These are phyloP conservation scores for Tuber brumale DNA, from an alignment of 495 filamentous ascomycete species.

Conservation along the genomic window DNA sequence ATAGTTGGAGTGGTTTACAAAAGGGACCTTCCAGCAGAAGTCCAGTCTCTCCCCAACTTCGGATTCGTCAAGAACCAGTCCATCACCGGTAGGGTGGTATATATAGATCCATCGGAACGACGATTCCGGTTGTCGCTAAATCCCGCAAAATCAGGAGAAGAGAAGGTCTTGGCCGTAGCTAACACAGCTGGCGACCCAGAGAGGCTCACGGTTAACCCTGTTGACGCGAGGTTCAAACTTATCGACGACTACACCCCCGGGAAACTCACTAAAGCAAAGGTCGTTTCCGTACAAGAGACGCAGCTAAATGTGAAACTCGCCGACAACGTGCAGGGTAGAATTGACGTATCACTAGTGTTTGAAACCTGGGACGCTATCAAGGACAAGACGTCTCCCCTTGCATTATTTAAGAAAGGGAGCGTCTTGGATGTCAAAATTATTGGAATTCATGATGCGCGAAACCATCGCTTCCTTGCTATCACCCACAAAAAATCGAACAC, in stretches of 20 bases:
- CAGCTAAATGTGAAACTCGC: slow-evolving; percentile 87
- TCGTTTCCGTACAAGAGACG: slow-evolving; percentile 74
- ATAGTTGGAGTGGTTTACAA: slow-evolving; percentile 72
- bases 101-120: slow-evolving; percentile 53
- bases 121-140: slow-evolving; percentile 61
- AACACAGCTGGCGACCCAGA: slow-evolving; percentile 17
- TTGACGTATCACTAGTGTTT: slow-evolving; percentile 84
- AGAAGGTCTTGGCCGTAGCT: slow-evolving; percentile 42
- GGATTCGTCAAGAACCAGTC: slow-evolving; percentile 67
- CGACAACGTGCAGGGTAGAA: slow-evolving; percentile 81
- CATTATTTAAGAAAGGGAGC: slow-evolving; percentile 62
- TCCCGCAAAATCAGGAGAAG: slow-evolving; percentile 33
- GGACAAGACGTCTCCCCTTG: slow-evolving; percentile 70
- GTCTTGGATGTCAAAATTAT: slow-evolving; percentile 68
- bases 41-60: slow-evolving; percentile 61
- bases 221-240: slow-evolving; percentile 60
- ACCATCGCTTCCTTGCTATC: slow-evolving; percentile 86
- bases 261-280: slow-evolving; percentile 66
- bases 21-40: slow-evolving; percentile 62
- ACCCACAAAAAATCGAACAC: slow-evolving; percentile 60
- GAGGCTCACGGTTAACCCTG: slow-evolving; percentile 52
- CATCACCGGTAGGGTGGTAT: slow-evolving; percentile 60
- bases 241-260: slow-evolving; percentile 68
- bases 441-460: slow-evolving; percentile 82
- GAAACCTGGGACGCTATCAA: slow-evolving; percentile 79